Evolutionary conservation across 2,329 filamentous ascomycete genomes (phyloP).

Genomic region (Cladosporium sp.): DNA sequence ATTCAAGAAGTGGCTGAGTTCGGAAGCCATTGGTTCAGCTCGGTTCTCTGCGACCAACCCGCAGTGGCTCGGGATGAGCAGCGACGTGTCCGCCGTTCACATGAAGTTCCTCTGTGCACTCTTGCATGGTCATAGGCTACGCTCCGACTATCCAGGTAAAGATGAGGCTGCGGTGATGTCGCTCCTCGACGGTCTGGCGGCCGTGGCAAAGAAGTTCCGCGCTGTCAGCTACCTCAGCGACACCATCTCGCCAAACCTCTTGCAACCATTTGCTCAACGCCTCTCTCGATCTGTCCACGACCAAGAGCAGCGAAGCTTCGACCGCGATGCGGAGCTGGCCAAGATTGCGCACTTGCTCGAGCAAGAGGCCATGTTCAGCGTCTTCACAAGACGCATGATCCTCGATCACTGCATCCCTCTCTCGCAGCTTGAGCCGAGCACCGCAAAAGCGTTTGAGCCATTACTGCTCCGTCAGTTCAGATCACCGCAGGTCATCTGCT

Average conservation of each 20-base stretch:
- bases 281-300: not conserved
- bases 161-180: not conserved
- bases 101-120: not conserved
- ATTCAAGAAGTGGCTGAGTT: not conserved
- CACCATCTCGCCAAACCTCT: not conserved
- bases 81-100: not conserved
- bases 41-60: not conserved
- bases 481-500: not conserved
- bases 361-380: not conserved
- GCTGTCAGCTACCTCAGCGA: not conserved
- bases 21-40: not conserved
- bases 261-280: not conserved
- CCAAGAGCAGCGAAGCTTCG: not conserved
- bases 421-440: not conserved
- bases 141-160: not conserved
- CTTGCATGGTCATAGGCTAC: not conserved
- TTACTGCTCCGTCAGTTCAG: not conserved
- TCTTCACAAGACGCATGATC: not conserved
- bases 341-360: not conserved
- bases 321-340: not conserved
- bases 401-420: not conserved
- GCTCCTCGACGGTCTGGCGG: not conserved
- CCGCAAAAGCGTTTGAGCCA: not conserved
- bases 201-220: not conserved
- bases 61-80: not conserved